Evolutionary conservation across 495 filamentous ascomycete species (phyloP), one percentile per base, ranked within the genome.

Genomic region (Hypoxylon cercidicola): DNA sequence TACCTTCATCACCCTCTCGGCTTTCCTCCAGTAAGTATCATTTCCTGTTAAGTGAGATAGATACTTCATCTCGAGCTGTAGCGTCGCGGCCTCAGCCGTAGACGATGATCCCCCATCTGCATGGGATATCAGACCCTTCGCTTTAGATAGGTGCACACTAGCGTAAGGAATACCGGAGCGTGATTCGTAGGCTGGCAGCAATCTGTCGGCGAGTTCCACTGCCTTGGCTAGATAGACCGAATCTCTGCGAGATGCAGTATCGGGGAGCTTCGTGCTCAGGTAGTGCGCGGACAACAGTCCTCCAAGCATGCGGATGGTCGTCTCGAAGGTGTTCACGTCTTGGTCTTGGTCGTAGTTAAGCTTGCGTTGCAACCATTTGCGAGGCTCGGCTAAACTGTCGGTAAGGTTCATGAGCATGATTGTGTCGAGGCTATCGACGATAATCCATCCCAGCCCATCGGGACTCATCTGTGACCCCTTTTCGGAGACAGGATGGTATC

Each of bases 61-160:
- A 70, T 93, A 93, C 56, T 93, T 93, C 81, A 93, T 89, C 72
- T 93, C 90, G n/a, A 93, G 79, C 72, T 93, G 90, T 19, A 93
- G 66, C 3, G 86, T 88, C 0, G 86, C 86, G 3, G 90, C 90
- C 73, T 93, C 90, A 4, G 90, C 87, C 0, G 88, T 91, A 1
- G 89, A 90, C 2, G 89, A 89, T 11, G 90, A 88, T 11, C 90
- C 90, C 21, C 80, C 84, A 71, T 93, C 89, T 15, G 76, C 78
- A 60, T 92, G 89, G 0, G 89, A 89, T 19, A 74, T 75, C n/a
- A 89, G 74, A 3, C 89, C 90, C 30, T 79, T 73, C 10, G 79
- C 82, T 0, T 78, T 88, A 44, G 86, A 83, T n/a, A 93, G 77
- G 61, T 92, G 90, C n/a, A 93, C 84, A 60, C 87, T 90, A 2